phyloP scores from a whole-genome alignment of 495 filamentous ascomycete genomes.

The Tricharina praecox region DNA sequence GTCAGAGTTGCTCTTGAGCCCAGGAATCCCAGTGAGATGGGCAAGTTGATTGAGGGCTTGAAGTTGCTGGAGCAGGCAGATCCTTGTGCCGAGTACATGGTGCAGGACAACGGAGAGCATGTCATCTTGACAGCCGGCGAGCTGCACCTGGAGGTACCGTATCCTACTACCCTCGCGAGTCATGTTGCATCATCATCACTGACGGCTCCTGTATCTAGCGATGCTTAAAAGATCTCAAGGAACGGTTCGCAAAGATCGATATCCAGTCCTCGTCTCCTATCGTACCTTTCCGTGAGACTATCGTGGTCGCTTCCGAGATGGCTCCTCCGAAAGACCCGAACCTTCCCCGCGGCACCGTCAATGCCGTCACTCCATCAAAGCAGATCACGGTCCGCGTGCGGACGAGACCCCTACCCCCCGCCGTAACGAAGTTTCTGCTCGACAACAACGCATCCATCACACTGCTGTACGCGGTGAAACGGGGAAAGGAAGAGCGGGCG shows the following conservation, averaged over 20 bases:
- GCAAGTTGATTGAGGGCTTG: constrained; percentile 83
- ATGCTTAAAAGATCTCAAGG: constrained; percentile 81
- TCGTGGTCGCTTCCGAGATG: constrained; percentile 78
- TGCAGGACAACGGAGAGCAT: constrained; percentile 84
- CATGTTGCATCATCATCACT: neutral
- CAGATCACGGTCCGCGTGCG: constrained; percentile 62
- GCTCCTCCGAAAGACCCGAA: constrained; percentile 70
- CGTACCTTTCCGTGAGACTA: constrained; percentile 88
- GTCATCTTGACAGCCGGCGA: constrained; percentile 89
- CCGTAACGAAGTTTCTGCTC: constrained; percentile 68
- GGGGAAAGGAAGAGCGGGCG: constrained; percentile 24
- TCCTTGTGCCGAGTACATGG: constrained; percentile 88
- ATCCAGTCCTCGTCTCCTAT: constrained; percentile 89
- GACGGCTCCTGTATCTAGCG: constrained; percentile 31
- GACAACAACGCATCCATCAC: constrained; percentile 68
- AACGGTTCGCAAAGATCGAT: constrained; percentile 86
- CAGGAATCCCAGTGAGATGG: constrained; percentile 65
- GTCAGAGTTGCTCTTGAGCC: constrained; percentile 91
- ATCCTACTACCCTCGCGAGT: neutral
- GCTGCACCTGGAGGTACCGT: constrained; percentile 55
- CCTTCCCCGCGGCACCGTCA: constrained; percentile 66
- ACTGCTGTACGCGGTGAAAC: constrained; percentile 45
- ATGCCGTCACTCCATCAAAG: constrained; percentile 62
- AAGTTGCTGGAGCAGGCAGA: constrained; percentile 84
- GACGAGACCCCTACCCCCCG: constrained; percentile 60